Percentiles rank a stretch among this genome's conserved stretches.
Evolutionary conservation across 345 rosid genomes (phyloP).

Genomic region (Eucalyptus cloeziana): DNA sequence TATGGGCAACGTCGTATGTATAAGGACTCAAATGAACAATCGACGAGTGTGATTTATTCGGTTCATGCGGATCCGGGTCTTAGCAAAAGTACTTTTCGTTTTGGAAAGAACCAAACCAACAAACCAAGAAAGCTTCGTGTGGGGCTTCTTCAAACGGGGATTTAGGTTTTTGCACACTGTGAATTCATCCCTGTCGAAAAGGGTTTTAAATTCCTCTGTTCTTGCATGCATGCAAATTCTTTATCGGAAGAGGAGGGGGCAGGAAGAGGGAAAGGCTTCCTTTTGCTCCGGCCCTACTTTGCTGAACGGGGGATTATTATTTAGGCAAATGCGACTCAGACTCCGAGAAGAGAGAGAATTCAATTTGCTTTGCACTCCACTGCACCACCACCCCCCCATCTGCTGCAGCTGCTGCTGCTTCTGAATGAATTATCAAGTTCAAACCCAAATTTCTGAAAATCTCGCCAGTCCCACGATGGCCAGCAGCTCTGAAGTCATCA

Average conservation of each 20-base stretch:
- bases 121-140: not conserved
- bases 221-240: not conserved
- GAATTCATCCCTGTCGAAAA: not conserved
- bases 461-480: not conserved
- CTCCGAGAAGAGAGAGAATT: not conserved
- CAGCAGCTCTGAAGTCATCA: not conserved
- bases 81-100: not conserved
- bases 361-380: not conserved
- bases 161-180: not conserved
- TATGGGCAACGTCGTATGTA: not conserved
- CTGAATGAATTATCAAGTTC: not conserved
- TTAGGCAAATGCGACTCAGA: not conserved
- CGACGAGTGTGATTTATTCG: not conserved
- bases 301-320: not conserved
- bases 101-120: not conserved
- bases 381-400: not conserved
- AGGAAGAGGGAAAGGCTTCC: not conserved
- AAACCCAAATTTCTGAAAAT: not conserved
- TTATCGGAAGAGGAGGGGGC: not conserved
- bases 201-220: not conserved
- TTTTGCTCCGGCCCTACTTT: no score
- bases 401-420: not conserved
- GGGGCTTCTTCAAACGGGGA: not conserved
- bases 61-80: not conserved
- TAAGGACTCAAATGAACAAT: not conserved